Percentiles rank a stretch among this genome's conserved stretches.
Conservation (phyloP, 352 stramenopile genomes). For the Globisporangium recalcitrans region DNA sequence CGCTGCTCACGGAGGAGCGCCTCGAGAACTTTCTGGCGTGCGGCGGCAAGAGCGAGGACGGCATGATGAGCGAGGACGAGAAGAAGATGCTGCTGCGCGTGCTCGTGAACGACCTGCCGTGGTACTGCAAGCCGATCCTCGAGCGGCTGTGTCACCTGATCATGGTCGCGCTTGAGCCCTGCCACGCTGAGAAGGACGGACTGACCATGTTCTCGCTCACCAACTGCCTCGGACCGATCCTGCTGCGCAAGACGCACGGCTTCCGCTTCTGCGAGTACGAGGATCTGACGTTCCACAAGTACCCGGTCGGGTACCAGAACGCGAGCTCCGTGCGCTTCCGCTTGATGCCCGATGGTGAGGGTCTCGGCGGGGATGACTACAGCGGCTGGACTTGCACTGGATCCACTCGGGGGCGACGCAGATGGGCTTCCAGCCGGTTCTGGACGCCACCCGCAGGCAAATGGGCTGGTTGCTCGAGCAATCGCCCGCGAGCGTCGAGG, state of each 20-base stretch:
- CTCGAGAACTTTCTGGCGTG: slow-evolving; percentile 68
- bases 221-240: slow-evolving; percentile 55
- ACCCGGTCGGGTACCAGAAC: slow-evolving; percentile 65
- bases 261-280: slow-evolving; percentile 71
- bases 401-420: slow-evolving; percentile 74
- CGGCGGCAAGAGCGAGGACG: slow-evolving; percentile 23
- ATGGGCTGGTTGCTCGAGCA: slow-evolving; percentile 82
- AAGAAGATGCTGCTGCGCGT: slow-evolving; percentile 54
- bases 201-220: slow-evolving; percentile 63
- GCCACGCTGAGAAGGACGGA: slow-evolving; percentile 59
- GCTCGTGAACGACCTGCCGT: slow-evolving; percentile 79
- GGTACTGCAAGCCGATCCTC: slow-evolving; percentile 71
- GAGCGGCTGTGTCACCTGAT: slow-evolving; percentile 69
- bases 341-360: slow-evolving; percentile 32
- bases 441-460: slow-evolving; percentile 71
- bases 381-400: slow-evolving; percentile 73
- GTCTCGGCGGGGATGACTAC: slow-evolving; percentile 19
- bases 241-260: slow-evolving; percentile 48
- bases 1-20: slow-evolving; percentile 67
- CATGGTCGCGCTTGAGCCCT: slow-evolving; percentile 51
- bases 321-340: slow-evolving; percentile 43
- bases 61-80: slow-evolving; percentile 50
- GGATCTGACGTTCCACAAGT: slow-evolving; percentile 59
- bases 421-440: slow-evolving; percentile 79
- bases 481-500: slow-evolving; percentile 58